phyloP scores from a whole-genome alignment of 2,329 filamentous ascomycete genomes.

The Hypoxylon sp. region DNA sequence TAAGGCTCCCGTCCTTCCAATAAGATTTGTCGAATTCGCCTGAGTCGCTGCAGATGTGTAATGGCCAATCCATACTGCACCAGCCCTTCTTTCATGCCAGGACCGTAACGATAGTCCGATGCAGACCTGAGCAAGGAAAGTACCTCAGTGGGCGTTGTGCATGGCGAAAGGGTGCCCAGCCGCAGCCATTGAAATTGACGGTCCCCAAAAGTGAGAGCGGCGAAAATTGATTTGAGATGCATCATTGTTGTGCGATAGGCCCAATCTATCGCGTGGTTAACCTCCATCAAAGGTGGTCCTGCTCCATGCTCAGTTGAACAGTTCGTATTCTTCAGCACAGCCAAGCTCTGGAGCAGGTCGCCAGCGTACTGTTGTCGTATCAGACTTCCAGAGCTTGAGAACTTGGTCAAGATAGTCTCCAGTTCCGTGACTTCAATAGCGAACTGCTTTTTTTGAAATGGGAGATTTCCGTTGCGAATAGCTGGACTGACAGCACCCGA shows the following conservation, averaged over 20 bases:
- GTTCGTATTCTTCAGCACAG: slow-evolving; percentile 18
- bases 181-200: slow-evolving; percentile 56
- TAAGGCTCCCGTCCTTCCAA: slow-evolving; percentile 46
- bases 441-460: neutral
- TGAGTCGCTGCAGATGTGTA: slow-evolving; percentile 59
- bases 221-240: slow-evolving; percentile 15
- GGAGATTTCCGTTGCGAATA: neutral
- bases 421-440: slow-evolving; percentile 42
- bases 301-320: neutral
- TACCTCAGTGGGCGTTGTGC: slow-evolving; percentile 55
- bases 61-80: slow-evolving; percentile 58
- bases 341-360: slow-evolving; percentile 41
- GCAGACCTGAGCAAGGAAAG: slow-evolving; percentile 60
- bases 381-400: slow-evolving; percentile 46
- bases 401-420: slow-evolving; percentile 48
- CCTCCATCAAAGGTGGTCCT: neutral
- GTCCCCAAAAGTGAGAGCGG: slow-evolving; percentile 29
- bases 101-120: slow-evolving; percentile 45
- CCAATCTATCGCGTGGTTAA: slow-evolving; percentile 9
- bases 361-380: slow-evolving; percentile 55
- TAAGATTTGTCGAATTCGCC: slow-evolving; percentile 55
- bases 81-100: slow-evolving; percentile 55
- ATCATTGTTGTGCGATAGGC: neutral
- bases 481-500: neutral
- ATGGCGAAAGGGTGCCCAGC: slow-evolving; percentile 58